Evolutionary conservation across 805 yeast species (phyloP).

Genomic region (Isabelozyma pseudorhagii): DNA sequence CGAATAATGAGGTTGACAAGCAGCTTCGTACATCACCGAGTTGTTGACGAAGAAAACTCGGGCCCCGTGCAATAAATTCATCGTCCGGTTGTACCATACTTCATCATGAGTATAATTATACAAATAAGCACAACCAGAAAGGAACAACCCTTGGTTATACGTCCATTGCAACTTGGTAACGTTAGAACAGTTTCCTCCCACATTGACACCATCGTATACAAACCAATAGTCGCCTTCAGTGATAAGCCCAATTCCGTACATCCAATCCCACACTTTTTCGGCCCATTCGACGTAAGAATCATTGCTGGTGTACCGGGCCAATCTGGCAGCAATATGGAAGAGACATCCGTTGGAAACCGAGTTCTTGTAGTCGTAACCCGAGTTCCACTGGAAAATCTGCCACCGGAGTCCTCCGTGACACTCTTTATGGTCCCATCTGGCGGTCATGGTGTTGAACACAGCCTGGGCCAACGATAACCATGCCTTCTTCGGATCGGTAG

Average conservation of each 20-base stretch:
- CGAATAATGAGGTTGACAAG: slow-evolving; percentile 63
- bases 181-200: slow-evolving; percentile 57
- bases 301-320: slow-evolving; percentile 40
- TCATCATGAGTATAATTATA: slow-evolving; percentile 68
- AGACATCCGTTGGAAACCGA: slow-evolving; percentile 44
- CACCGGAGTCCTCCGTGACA: slow-evolving; percentile 46
- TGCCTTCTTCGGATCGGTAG: slow-evolving; percentile 27
- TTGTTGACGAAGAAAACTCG: slow-evolving; percentile 51
- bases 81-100: slow-evolving; percentile 64
- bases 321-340: slow-evolving; percentile 43
- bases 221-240: slow-evolving; percentile 41
- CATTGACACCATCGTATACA: slow-evolving; percentile 74
- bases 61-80: slow-evolving; percentile 53
- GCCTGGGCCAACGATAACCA: slow-evolving; percentile 44
- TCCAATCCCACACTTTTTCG: slow-evolving; percentile 44
- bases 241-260: slow-evolving; percentile 42
- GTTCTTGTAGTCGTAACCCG: slow-evolving; percentile 45
- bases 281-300: slow-evolving; percentile 40
- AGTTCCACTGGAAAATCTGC: slow-evolving; percentile 49
- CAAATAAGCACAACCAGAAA: slow-evolving; percentile 78
- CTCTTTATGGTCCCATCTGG: slow-evolving; percentile 37
- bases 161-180: slow-evolving; percentile 72
- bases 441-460: slow-evolving; percentile 43
- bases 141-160: slow-evolving; percentile 77
- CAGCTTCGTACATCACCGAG: slow-evolving; percentile 70